Base-by-base conservation (phyloP, 2,329 filamentous ascomycete species). In the Paracorniculantispora psalliotae region DNA sequence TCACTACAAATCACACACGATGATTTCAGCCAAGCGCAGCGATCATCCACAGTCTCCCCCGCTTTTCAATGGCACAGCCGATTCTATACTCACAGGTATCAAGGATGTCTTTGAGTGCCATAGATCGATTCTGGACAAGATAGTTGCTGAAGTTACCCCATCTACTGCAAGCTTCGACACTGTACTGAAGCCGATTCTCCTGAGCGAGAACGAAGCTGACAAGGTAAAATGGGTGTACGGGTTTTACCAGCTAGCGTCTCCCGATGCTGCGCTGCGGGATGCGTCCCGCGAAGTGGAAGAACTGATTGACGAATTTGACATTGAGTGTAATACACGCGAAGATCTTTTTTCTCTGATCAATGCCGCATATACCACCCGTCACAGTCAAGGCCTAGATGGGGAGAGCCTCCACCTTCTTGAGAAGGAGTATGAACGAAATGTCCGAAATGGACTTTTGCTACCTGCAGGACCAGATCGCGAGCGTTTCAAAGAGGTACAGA, bases 401-500 rank as follows among this genome's bases (percentile, higher is more conserved):
- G 90, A 94, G 75, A 87, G 84, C 59, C 74, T 85, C 64, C 82
- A 88, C n/a, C 72, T 92, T 63, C 76, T 94, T 30, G 87, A 92
- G 74, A 91, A 90, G 76, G 87, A 91, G 67, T 83, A 88, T 67
- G 90, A 91, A 74, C 82, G 80, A 63, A 93, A 90, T 72, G 86
- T 93, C 66, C 81, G 84, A 55, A 92, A 91, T 71, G 90, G 90
- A 15, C 75, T 94, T 47, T 84, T 84, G 2, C 77, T 94, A 52
- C 85, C 89, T 1, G 82, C 83, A 26, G 89, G 89, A 1, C 77
- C 81, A 4, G 78, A 91, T 75, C 77, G 89, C 62, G 89, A 92
- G 66, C 83, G 89, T 44, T 93, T 93, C 81, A 93, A 92, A 77
- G 89, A 88, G 72, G 92, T 92, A 74, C 90, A 91, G 81, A 90